Percentiles rank a stretch among this genome's conserved stretches.
These are phyloP conservation scores for Calvatia gigantea DNA, from an alignment of 768 basidiomycete genomes.

Conservation along the genomic window DNA sequence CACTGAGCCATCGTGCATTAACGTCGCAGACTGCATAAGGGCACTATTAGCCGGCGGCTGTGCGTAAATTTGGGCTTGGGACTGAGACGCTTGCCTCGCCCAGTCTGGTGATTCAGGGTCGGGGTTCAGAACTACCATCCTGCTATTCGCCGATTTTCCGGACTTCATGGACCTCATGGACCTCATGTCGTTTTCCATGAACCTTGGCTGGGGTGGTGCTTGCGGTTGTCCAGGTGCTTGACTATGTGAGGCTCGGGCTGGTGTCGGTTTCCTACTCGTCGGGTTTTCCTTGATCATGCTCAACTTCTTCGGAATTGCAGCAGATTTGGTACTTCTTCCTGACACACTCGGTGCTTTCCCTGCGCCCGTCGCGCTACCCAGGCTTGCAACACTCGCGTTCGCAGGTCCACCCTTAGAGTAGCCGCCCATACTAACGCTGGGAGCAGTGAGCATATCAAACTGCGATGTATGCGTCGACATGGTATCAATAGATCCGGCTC, in stretches of 20 bases:
- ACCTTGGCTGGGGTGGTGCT: not conserved
- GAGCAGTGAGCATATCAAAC: slow-evolving; percentile 14
- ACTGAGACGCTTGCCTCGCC: not conserved
- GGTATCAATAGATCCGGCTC: slow-evolving; percentile 8
- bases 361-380: not conserved
- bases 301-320: slow-evolving; percentile 19
- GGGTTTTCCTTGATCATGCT: slow-evolving; percentile 40
- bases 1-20: not conserved
- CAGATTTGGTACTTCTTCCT: slow-evolving; percentile 8
- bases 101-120: slow-evolving; percentile 10
- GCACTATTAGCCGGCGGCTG: not conserved
- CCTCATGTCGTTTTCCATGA: not conserved
- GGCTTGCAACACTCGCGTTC: not conserved
- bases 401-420: slow-evolving; percentile 1
- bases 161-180: slow-evolving; percentile 10
- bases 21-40: not conserved
- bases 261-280: slow-evolving; percentile 27
- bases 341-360: slow-evolving; percentile 13
- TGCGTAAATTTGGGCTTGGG: not conserved
- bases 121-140: slow-evolving; percentile 6
- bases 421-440: not conserved
- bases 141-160: slow-evolving; percentile 6
- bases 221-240: not conserved
- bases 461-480: slow-evolving; percentile 15
- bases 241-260: slow-evolving; percentile 1